Conservation (phyloP, 1,284 basidiomycete species). For the Gomphus bonarii region DNA sequence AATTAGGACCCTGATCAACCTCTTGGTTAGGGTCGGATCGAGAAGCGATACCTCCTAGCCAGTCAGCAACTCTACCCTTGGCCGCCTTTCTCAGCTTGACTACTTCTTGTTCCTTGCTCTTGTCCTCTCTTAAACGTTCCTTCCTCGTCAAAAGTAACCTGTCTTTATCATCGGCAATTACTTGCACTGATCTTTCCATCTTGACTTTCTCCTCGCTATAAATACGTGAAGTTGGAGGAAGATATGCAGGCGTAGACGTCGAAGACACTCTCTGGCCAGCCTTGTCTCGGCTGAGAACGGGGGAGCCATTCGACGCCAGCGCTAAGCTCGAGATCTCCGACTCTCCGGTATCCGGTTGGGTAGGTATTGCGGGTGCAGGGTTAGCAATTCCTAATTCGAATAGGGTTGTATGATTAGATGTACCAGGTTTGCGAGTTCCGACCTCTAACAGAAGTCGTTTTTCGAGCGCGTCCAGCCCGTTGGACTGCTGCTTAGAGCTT, state of each 20-base stretch:
- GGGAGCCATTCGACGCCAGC: background rate
- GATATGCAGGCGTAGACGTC: background rate
- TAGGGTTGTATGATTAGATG: background rate
- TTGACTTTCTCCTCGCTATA: slow-evolving; percentile 17
- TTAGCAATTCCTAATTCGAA: slow-evolving; percentile 3
- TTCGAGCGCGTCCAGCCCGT: slow-evolving; percentile 56
- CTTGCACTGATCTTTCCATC: slow-evolving; percentile 17
- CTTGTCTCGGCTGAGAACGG: background rate
- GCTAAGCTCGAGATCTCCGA: slow-evolving; percentile 6
- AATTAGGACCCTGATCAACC: background rate
- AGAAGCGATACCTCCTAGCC: slow-evolving; percentile 40
- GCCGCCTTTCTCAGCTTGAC: slow-evolving; percentile 37
- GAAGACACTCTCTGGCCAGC: background rate
- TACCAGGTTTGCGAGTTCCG: slow-evolving; percentile 45
- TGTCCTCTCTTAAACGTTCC: slow-evolving; percentile 15
- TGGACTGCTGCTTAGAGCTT: slow-evolving; percentile 18
- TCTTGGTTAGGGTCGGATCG: background rate
- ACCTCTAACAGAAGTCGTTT: slow-evolving; percentile 50
- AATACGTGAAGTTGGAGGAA: background rate
- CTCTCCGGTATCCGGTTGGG: background rate
- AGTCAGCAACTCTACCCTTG: slow-evolving; percentile 65
- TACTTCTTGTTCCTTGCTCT: slow-evolving; percentile 23
- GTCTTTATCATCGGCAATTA: background rate
- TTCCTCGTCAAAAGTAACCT: background rate
- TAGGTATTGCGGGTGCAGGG: background rate